phyloP scores from a whole-genome alignment of 139 green algal species.

The Closterium sp. region DNA sequence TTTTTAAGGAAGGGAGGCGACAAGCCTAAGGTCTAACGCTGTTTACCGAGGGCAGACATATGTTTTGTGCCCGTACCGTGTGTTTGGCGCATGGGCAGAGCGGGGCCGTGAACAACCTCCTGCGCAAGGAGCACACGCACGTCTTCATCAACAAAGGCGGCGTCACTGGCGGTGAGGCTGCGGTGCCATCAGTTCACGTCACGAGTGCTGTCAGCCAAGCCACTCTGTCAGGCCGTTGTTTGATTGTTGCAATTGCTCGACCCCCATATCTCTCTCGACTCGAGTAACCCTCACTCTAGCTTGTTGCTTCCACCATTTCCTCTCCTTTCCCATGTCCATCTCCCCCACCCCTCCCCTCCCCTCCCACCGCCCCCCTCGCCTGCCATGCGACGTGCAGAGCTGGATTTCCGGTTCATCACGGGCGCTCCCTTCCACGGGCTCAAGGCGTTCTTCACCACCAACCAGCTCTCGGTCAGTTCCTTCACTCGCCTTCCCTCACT shows the following conservation, averaged over 20 bases:
- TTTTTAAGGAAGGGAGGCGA: no score
- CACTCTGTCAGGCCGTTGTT: no score
- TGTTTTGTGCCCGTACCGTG: no score
- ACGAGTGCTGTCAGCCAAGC: no score
- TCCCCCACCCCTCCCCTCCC: neutral
- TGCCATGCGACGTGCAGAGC: constrained; percentile 53
- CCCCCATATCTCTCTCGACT: neutral
- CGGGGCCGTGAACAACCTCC: constrained; percentile 84
- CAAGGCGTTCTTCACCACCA: constrained; percentile 94
- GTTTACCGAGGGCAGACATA: no score
- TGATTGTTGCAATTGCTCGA: no score
- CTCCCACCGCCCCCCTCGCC: neutral
- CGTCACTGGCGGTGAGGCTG: constrained; percentile 32
- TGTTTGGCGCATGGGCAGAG: constrained; percentile 40
- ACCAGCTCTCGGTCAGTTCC: constrained; percentile 72
- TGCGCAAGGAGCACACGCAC: constrained; percentile 94
- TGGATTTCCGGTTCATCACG: constrained; percentile 91
- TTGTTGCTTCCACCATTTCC: neutral
- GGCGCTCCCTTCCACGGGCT: constrained; percentile 86
- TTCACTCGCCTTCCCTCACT: no score
- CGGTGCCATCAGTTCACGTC: no score
- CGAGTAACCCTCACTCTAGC: neutral
- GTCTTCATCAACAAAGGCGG: constrained; percentile 93
- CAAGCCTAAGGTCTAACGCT: no score
- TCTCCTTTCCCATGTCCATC: neutral